phyloP scores from a whole-genome alignment of 2,329 filamentous ascomycete species.

The Xylaria sp. region DNA sequence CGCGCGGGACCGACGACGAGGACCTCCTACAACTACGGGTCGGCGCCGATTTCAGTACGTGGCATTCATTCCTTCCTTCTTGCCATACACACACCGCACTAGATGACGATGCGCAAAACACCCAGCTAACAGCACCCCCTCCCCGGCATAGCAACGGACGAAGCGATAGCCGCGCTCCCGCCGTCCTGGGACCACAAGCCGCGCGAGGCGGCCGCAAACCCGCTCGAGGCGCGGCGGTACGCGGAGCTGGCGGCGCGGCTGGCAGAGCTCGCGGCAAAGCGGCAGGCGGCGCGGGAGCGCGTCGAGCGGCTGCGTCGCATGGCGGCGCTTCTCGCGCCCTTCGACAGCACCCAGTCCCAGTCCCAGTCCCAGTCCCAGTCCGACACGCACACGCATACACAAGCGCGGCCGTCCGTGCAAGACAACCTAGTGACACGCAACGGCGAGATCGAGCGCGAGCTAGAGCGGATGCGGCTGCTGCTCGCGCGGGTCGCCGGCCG shows the following conservation, averaged over 20 bases:
- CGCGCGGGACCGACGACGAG: constrained; percentile 44
- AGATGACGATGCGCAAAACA: background rate
- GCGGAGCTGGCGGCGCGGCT: constrained; percentile 56
- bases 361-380: constrained; percentile 13
- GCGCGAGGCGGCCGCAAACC: constrained; percentile 45
- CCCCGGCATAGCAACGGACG: constrained; percentile 47
- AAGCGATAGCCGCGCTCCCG: constrained; percentile 54
- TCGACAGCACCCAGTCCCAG: constrained; percentile 37
- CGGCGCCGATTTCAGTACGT: constrained; percentile 36
- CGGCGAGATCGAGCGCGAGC: constrained; percentile 67
- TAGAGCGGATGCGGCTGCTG: constrained; percentile 69
- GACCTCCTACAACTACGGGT: constrained; percentile 42
- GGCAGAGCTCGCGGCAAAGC: constrained; percentile 53
- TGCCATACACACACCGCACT: background rate
- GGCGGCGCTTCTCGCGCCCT: constrained; percentile 56
- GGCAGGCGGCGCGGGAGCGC: constrained; percentile 47
- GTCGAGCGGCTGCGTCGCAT: constrained; percentile 57
- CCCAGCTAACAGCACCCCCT: background rate
- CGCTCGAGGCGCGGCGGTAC: constrained; percentile 58
- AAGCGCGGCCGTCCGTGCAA: constrained; percentile 61
- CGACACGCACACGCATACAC: background rate
- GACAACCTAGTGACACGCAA: constrained; percentile 70
- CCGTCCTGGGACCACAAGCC: constrained; percentile 50
- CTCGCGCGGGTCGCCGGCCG: constrained; percentile 63
- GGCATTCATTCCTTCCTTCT: background rate